Conservation (phyloP, 495 filamentous ascomycete genomes). For the Penicillium psychrofluorescens region DNA sequence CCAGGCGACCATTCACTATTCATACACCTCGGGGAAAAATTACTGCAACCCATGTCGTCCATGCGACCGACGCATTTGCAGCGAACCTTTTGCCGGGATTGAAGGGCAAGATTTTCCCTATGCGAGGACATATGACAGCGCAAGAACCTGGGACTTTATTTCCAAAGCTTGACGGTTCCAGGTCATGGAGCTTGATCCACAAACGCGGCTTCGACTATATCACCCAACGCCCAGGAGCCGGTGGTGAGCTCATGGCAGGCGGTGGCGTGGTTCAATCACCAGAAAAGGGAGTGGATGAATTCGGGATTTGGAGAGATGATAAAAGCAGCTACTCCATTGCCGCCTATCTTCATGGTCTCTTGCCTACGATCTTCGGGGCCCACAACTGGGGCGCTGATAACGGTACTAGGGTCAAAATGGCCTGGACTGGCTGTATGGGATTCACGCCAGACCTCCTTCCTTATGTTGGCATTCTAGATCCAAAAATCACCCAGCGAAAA, state of each 20-base stretch:
- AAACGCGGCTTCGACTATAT: constrained; percentile 28
- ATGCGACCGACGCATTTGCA: constrained; percentile 42
- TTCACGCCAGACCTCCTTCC: constrained; percentile 38
- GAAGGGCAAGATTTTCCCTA: constrained; percentile 33
- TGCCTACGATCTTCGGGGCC: background rate
- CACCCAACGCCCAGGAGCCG: constrained; percentile 17
- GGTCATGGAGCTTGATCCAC: constrained; percentile 26
- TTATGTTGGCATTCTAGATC: constrained; percentile 35
- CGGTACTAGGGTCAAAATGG: constrained; percentile 1
- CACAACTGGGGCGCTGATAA: constrained; percentile 1
- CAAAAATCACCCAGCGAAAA: constrained; percentile 14
- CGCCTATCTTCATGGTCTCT: constrained; percentile 4
- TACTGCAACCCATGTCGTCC: constrained; percentile 33
- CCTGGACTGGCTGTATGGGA: constrained; percentile 41
- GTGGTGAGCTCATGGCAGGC: constrained; percentile 5
- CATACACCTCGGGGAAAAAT: constrained; percentile 27
- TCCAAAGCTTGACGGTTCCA: constrained; percentile 5
- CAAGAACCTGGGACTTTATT: constrained; percentile 20
- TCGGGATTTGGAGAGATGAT: constrained; percentile 29
- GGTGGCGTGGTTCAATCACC: constrained; percentile 25
- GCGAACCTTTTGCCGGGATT: constrained; percentile 39
- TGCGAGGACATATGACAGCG: constrained; percentile 15
- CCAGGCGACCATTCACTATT: constrained; percentile 18
- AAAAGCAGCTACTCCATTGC: constrained; percentile 4
- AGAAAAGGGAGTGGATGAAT: constrained; percentile 16